Evolutionary conservation across 2,329 filamentous ascomycete genomes (phyloP).

Genomic region (Colletotrichum musae): DNA sequence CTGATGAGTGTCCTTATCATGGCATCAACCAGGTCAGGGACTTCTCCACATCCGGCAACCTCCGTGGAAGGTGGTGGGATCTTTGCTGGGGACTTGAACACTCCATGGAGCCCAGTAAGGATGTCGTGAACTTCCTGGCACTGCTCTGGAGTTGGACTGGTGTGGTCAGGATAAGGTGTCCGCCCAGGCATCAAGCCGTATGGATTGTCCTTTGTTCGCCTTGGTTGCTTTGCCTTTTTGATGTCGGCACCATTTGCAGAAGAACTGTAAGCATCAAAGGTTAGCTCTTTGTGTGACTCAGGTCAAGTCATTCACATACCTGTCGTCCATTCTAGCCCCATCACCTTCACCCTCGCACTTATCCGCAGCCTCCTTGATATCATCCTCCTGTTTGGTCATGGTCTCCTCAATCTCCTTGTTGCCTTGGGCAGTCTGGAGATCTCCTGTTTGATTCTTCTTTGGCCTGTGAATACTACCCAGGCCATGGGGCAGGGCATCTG

Average conservation of each 20-base stretch:
- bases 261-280: background rate
- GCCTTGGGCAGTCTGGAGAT: too few species aligned
- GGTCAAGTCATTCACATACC: too few species aligned
- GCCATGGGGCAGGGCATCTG: constrained; percentile 33
- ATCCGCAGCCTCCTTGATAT: too few species aligned
- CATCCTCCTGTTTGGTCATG: background rate
- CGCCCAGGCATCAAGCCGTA: constrained; percentile 69
- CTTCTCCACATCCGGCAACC: constrained; percentile 77
- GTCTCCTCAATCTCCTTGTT: background rate
- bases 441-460: background rate
- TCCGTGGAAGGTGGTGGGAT: constrained; percentile 79
- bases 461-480: constrained; percentile 37
- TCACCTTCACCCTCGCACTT: too few species aligned
- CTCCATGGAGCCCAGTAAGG: constrained; percentile 76
- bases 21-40: constrained; percentile 68
- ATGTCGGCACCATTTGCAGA: background rate
- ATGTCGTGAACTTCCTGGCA: constrained; percentile 79
- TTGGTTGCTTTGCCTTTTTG: constrained; percentile 45
- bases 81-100: constrained; percentile 73
- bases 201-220: constrained; percentile 50
- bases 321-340: too few species aligned
- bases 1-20: constrained; percentile 68
- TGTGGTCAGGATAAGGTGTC: constrained; percentile 78
- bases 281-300: background rate
- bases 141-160: constrained; percentile 75